phyloP scores from a whole-genome alignment of 2,329 filamentous ascomycete species.

The Balansia obtecta region DNA sequence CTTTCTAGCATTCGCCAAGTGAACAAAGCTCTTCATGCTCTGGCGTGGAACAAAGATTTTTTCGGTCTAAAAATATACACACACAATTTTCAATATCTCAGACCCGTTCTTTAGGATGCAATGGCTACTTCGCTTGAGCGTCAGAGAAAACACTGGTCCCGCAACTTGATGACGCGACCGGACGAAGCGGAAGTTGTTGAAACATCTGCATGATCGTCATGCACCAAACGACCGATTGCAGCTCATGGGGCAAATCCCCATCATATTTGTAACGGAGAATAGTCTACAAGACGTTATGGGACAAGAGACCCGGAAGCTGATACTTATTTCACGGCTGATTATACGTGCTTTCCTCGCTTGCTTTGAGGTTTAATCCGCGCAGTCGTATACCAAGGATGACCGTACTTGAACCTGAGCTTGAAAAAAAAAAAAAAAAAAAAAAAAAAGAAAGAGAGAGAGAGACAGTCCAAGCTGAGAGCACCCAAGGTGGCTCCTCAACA shows the following conservation, averaged over 20 bases:
- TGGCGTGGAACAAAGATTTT: no score
- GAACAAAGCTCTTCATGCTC: no score
- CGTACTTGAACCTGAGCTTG: neutral
- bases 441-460: no score
- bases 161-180: neutral
- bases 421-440: no score
- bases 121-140: neutral
- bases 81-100: no score
- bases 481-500: no score
- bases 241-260: neutral
- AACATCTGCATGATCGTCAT: neutral
- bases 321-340: neutral
- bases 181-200: neutral
- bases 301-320: neutral
- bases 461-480: neutral
- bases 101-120: neutral
- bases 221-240: slow-evolving; percentile 1
- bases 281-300: neutral
- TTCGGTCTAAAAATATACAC: no score
- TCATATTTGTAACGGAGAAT: neutral
- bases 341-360: neutral
- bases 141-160: no score
- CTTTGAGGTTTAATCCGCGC: neutral
- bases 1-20: no score
- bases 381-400: neutral